Percentiles rank a stretch among this genome's conserved stretches.
These are phyloP conservation scores for Syzygium oleosum DNA, from an alignment of 345 rosid genomes.

Conservation along the genomic window DNA sequence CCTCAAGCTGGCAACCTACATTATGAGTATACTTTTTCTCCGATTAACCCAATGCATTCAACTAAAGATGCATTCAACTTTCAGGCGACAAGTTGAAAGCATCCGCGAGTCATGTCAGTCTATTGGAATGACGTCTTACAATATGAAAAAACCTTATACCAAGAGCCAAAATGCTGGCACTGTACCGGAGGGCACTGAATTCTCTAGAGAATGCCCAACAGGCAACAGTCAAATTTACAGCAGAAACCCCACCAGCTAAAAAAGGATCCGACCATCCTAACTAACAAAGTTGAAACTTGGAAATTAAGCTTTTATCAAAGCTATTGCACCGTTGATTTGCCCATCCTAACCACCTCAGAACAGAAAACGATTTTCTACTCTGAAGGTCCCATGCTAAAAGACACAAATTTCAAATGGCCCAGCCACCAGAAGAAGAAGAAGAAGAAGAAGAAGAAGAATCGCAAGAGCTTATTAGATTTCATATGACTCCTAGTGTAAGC, in stretches of 20 bases:
- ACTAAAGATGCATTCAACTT: neutral
- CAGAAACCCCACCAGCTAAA: neutral
- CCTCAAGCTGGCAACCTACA: neutral
- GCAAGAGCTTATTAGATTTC: neutral
- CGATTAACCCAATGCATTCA: neutral
- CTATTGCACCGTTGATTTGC: neutral
- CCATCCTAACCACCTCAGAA: neutral
- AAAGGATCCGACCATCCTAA: neutral
- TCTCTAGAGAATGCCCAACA: neutral
- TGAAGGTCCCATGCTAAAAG: neutral
- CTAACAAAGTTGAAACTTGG: neutral
- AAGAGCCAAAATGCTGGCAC: neutral
- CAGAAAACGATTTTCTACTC: neutral
- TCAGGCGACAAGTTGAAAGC: neutral
- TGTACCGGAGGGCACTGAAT: neutral
- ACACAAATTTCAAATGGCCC: neutral
- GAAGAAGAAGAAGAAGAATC: neutral
- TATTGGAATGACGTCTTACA: neutral
- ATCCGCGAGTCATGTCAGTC: neutral
- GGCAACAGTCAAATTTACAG: neutral
- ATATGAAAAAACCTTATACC: neutral
- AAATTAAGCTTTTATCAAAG: neutral
- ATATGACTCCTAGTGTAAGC: neutral
- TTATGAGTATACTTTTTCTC: neutral
- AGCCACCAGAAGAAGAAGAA: neutral